phyloP scores from a whole-genome alignment of 1,284 basidiomycete species.

The Ustilago crameri region DNA sequence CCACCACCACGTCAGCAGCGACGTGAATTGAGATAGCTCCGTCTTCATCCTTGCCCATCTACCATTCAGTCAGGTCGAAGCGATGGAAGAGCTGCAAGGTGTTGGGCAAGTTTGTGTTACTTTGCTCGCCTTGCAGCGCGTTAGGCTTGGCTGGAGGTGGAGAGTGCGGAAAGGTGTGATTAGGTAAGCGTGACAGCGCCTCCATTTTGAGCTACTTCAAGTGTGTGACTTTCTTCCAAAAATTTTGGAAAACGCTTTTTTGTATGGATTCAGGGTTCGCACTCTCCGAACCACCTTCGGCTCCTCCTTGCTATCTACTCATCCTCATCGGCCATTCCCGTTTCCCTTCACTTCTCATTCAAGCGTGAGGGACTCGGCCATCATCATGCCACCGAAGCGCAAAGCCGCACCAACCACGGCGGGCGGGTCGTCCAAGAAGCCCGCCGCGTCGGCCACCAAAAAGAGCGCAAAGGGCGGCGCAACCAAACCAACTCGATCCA shows the following conservation, averaged over 20 bases:
- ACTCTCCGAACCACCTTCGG: background rate
- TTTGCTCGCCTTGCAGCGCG: background rate
- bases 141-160: background rate
- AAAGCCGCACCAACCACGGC: conserved; percentile 14
- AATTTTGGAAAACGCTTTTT: conserved; percentile 6
- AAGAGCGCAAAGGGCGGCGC: too few relatives aligned
- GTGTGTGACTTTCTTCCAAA: conserved; percentile 8
- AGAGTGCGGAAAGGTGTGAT: background rate
- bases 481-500: conserved; percentile 4
- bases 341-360: background rate
- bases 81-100: background rate
- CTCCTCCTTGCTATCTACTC: background rate
- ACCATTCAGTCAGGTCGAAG: background rate
- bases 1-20: conserved; percentile 46
- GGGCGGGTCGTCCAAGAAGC: conserved; percentile 2
- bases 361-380: background rate
- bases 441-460: background rate
- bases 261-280: background rate
- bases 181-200: conserved; percentile 35
- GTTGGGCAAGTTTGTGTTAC: conserved; percentile 3
- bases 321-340: background rate
- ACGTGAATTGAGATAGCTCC: conserved; percentile 24
- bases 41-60: conserved; percentile 14
- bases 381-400: conserved; percentile 32
- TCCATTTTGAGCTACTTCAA: conserved; percentile 2